phyloP scores from a whole-genome alignment of 1,284 basidiomycete species.

The Pterula multifida region DNA sequence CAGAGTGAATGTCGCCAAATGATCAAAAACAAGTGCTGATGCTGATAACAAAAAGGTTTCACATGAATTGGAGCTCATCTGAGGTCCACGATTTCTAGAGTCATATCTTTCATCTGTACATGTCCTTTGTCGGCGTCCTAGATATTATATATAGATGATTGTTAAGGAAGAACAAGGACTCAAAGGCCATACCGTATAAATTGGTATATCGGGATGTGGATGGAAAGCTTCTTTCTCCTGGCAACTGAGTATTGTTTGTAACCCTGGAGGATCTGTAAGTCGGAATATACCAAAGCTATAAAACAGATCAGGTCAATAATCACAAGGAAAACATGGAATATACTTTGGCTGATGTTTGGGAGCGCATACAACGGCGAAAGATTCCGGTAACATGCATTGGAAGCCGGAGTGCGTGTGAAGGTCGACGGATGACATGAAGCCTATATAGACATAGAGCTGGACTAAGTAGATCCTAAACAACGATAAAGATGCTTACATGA shows the following conservation, averaged over 20 bases:
- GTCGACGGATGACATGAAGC: constrained; percentile 84
- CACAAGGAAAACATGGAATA: constrained; percentile 13
- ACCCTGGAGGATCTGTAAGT: constrained; percentile 73
- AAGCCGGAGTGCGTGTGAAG: constrained; percentile 83
- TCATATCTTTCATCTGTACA: constrained; percentile 61
- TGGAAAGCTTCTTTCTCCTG: constrained; percentile 68
- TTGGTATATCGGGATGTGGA: constrained; percentile 68
- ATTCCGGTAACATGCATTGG: constrained; percentile 80
- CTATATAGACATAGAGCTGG: constrained; percentile 19
- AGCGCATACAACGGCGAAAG: constrained; percentile 85
- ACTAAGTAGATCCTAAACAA: constrained; percentile 3
- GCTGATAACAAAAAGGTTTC: too few species aligned
- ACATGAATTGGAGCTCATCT: too few species aligned
- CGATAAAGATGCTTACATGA: constrained; percentile 45
- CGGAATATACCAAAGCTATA: constrained; percentile 76
- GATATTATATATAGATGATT: constrained; percentile 3
- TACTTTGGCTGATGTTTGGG: constrained; percentile 69
- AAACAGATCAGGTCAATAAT: constrained; percentile 4
- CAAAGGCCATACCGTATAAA: constrained; percentile 57
- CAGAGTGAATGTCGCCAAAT: not conserved
- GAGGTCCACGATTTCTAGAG: constrained; percentile 65
- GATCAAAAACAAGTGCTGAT: too few species aligned
- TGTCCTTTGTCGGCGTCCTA: constrained; percentile 72
- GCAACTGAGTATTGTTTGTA: constrained; percentile 60
- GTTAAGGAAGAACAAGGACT: constrained; percentile 5